Evolutionary conservation across 768 basidiomycete genomes (phyloP).

Genomic region (Myochromella boudieri): DNA sequence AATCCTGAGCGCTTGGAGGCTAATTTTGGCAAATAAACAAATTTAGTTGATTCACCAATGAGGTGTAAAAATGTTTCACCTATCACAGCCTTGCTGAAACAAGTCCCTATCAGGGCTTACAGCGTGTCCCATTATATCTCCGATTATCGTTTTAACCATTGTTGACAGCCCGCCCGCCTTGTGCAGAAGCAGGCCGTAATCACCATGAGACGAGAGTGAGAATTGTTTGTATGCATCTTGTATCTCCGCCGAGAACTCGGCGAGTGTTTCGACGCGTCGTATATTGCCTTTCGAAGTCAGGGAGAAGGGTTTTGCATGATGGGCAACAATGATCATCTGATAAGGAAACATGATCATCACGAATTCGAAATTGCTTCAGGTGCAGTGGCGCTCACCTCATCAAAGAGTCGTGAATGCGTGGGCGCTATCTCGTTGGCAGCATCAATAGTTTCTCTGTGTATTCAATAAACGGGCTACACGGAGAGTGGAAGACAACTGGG

Average conservation of each 20-base stretch:
- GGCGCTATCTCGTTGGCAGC: constrained; percentile 41
- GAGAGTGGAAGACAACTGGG: not conserved
- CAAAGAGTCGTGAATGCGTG: constrained; percentile 45
- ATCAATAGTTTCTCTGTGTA: constrained; percentile 37
- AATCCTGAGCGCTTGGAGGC: constrained; percentile 36
- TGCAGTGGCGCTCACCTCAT: constrained; percentile 30
- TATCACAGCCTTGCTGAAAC: constrained; percentile 21
- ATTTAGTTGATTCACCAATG: constrained; percentile 13
- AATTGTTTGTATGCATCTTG: constrained; percentile 29
- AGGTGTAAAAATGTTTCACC: constrained; percentile 35
- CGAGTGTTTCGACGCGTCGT: constrained; percentile 36
- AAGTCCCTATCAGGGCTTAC: not conserved
- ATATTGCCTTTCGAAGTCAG: constrained; percentile 42
- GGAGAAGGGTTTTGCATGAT: constrained; percentile 38
- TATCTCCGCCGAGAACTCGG: constrained; percentile 40
- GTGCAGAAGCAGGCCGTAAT: not conserved
- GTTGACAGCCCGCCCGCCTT: no score
- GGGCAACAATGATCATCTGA: constrained; percentile 44
- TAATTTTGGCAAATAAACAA: constrained; percentile 9
- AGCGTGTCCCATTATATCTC: constrained; percentile 1
- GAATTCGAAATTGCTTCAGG: not conserved
- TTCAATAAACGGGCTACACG: not conserved
- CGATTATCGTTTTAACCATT: no score
- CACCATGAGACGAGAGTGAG: not conserved
- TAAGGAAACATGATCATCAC: not conserved